Evolutionary conservation across 2,329 filamentous ascomycete genomes (phyloP).

Genomic region (Shiraia bambusicola): DNA sequence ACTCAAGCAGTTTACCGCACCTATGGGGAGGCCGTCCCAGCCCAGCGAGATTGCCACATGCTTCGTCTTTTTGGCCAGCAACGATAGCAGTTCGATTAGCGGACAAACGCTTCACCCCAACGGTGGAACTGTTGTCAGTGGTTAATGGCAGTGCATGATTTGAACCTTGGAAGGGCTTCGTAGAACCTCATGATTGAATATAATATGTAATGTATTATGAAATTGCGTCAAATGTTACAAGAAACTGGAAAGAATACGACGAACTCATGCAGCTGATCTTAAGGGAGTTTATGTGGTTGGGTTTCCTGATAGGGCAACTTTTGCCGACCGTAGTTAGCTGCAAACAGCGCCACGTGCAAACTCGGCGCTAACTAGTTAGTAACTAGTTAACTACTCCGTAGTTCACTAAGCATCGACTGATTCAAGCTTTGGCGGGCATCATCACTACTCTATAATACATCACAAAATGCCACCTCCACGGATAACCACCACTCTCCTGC

Average conservation of each 20-base stretch:
- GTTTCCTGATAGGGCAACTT: conserved; percentile 4
- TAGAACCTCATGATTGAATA: conserved; percentile 2
- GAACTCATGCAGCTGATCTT: no score
- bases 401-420: conserved; percentile 21
- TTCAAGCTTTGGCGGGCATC: conserved; percentile 11
- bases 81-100: conserved; percentile 71
- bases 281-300: not conserved
- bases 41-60: conserved; percentile 80
- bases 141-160: conserved; percentile 15
- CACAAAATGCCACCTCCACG: conserved; percentile 33
- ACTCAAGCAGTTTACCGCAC: conserved; percentile 70
- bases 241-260: no score
- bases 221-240: not conserved
- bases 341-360: conserved; percentile 18
- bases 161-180: no score
- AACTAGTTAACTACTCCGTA: no score
- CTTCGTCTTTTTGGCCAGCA: conserved; percentile 76
- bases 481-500: conserved; percentile 23
- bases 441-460: conserved; percentile 8
- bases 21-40: conserved; percentile 76
- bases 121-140: conserved; percentile 39
- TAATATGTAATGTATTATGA: conserved; percentile 1
- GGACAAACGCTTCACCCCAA: conserved; percentile 71
- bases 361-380: conserved; percentile 29
- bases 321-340: conserved; percentile 2